phyloP scores from a whole-genome alignment of 805 yeast species.

The Ogataea parapolymorpha region DNA sequence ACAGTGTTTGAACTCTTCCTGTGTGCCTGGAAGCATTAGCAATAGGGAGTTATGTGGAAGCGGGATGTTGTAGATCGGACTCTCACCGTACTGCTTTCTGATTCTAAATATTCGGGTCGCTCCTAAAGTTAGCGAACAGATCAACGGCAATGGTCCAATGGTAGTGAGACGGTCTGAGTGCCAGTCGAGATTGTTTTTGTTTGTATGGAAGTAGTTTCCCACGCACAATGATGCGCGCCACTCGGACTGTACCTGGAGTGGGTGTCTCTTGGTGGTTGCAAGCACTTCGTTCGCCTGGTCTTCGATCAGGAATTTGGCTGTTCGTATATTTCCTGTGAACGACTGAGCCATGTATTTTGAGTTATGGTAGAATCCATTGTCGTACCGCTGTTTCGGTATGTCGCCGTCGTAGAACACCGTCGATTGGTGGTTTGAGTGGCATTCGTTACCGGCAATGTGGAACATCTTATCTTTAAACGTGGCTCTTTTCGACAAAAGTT shows the following conservation, averaged over 20 bases:
- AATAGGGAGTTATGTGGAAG: conserved; percentile 67
- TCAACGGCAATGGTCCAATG: conserved; percentile 67
- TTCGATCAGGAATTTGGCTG: conserved; percentile 39
- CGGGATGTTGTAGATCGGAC: conserved; percentile 49
- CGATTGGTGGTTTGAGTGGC: conserved; percentile 55
- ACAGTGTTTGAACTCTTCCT: conserved; percentile 69
- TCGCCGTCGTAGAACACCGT: conserved; percentile 20
- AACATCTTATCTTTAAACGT: conserved; percentile 46
- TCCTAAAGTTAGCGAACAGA: conserved; percentile 69
- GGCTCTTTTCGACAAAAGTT: conserved; percentile 40
- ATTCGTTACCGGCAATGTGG: conserved; percentile 59
- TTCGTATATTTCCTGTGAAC: conserved; percentile 31
- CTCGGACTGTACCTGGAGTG: conserved; percentile 35
- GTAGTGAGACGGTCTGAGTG: conserved; percentile 73
- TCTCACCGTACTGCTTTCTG: conserved; percentile 37
- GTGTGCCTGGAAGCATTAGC: conserved; percentile 77
- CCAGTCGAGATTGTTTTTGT: conserved; percentile 58
- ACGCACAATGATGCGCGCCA: conserved; percentile 58
- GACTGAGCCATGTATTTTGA: conserved; percentile 17
- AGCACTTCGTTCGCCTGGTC: conserved; percentile 38
- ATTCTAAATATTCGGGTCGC: conserved; percentile 65
- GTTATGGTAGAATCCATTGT: conserved; percentile 16
- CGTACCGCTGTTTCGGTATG: conserved; percentile 2
- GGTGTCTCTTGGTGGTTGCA: conserved; percentile 20
- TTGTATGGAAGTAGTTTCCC: conserved; percentile 51